A percentile compares a stretch with the other conserved stretches of the same genome.
phyloP scores from a whole-genome alignment of 1,284 basidiomycete species.

The Pseudozyma pruni region DNA sequence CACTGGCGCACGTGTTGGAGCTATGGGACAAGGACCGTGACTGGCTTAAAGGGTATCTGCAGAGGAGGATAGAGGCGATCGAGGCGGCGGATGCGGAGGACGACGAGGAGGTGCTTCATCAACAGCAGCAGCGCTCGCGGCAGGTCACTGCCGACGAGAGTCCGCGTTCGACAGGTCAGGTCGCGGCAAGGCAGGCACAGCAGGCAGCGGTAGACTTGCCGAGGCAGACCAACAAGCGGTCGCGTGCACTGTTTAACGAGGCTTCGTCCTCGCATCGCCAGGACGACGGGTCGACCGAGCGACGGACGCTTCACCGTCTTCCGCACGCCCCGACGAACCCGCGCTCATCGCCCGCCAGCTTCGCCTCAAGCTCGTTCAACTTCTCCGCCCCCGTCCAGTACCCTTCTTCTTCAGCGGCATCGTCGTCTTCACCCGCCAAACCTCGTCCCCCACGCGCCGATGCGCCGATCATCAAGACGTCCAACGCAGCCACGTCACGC shows the following conservation, averaged over 20 bases:
- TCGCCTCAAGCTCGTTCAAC: slow-evolving; percentile 19
- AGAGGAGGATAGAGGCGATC: slow-evolving; percentile 47
- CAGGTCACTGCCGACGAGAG: not conserved
- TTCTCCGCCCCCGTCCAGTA: slow-evolving; percentile 18
- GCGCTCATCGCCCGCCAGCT: not conserved
- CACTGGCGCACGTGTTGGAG: slow-evolving; percentile 46
- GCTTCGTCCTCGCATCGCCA: slow-evolving; percentile 1
- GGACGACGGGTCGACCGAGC: not conserved
- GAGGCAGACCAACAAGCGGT: slow-evolving; percentile 15
- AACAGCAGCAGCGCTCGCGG: slow-evolving; percentile 1
- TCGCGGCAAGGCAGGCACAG: not conserved
- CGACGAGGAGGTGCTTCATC: slow-evolving; percentile 14
- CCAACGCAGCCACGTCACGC: slow-evolving; percentile 16
- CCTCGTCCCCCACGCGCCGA: not conserved
- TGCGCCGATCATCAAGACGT: slow-evolving; percentile 28
- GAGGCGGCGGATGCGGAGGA: slow-evolving; percentile 34
- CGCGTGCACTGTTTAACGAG: slow-evolving; percentile 3
- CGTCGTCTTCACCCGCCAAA: not conserved
- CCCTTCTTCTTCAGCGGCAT: not conserved
- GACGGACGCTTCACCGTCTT: slow-evolving; percentile 6
- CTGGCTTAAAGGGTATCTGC: slow-evolving; percentile 51
- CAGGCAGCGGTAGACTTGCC: not conserved
- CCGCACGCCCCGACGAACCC: not conserved
- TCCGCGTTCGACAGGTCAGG: not conserved
- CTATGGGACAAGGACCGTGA: slow-evolving; percentile 38